These are phyloP conservation scores for Monosporascus sp. DNA, from an alignment of 2,329 filamentous ascomycete genomes.

Conservation along the genomic window DNA sequence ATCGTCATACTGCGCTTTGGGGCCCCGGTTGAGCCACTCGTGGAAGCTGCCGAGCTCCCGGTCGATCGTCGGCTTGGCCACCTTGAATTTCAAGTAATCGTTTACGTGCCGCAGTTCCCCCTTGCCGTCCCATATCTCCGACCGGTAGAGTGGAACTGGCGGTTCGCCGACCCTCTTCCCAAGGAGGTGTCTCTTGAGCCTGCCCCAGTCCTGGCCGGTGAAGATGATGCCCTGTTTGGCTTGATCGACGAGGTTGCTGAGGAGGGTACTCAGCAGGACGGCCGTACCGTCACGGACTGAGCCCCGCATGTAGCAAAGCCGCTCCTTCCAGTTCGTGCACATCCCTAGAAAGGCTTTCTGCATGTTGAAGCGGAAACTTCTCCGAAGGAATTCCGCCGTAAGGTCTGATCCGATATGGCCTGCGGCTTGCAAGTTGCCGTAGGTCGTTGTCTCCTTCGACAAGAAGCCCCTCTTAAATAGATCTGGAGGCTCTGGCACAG, in stretches of 20 bases:
- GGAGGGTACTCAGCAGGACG: conserved; percentile 44
- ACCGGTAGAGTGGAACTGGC: conserved; percentile 38
- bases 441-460: conserved; percentile 39
- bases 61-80: conserved; percentile 40
- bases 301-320: conserved; percentile 54
- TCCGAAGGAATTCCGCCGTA: conserved; percentile 43
- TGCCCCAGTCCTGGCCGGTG: conserved; percentile 33
- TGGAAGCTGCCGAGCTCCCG: conserved; percentile 31
- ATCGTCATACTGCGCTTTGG: conserved; percentile 12
- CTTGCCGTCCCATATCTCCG: conserved; percentile 22
- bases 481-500: conserved; percentile 38
- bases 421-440: conserved; percentile 36
- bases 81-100: conserved; percentile 55
- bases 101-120: conserved; percentile 45
- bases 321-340: conserved; percentile 61
- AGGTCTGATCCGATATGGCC: conserved; percentile 11
- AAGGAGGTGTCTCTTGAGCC: conserved; percentile 25
- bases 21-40: conserved; percentile 12
- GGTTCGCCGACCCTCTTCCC: conserved; percentile 22
- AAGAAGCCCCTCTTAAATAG: conserved; percentile 46
- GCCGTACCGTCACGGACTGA: conserved; percentile 41
- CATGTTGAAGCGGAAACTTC: conserved; percentile 55
- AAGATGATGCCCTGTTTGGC: conserved; percentile 52
- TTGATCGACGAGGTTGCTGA: conserved; percentile 53
- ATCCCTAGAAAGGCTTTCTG: conserved; percentile 53